Base-by-base conservation (phyloP, 176 grass and related monocot species). In the Oryza longistaminata region DNA sequence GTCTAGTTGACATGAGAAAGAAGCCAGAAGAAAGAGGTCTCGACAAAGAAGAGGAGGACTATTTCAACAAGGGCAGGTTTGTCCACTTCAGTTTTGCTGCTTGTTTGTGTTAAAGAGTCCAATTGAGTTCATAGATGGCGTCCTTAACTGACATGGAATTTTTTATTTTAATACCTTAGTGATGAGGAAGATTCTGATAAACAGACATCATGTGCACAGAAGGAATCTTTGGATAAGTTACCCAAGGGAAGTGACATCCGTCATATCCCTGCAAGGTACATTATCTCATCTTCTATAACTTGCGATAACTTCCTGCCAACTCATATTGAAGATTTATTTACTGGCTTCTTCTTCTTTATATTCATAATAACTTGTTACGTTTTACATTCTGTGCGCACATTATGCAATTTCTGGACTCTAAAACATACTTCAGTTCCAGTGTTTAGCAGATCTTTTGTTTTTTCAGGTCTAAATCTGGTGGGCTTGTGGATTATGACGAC, bases 41-140 rank as follows among this genome's bases (percentile, higher is more conserved):
- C 71, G 85, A 89, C 70, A 95, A 95, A 24, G 83, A 92, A 81
- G 90, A 97, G 79, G 93, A 95, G 83, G 93, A 92, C 15, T 92
- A 93, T 72, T 92, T 93, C 66, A 90, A 86, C 37, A 91, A 91
- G 81, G 87, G 92, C 50, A 98, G 91, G 96, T 98, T 81, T 72
- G 77, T 89, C 43, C 12, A 40, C 46, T 81, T 82, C 40, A 66
- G 70, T 89, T 76, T 71, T 85, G 44, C 37, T 82, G n/a, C 69
- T 76, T 85, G 19, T 85, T 91, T 53, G 46, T 76, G 49, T 82
- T 77, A 31, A 31, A 53, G 31, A 24, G 50, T 85, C 43, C 27
- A 90, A n/a, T 84, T 62, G 68, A 81, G 42, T 65, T 64, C 46
- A 27, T 42, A 11, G 26, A 34, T 75, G 79, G 82, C 29, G 43